Base-by-base conservation (phyloP, 805 yeast species). In the Clavispora asparagi region DNA sequence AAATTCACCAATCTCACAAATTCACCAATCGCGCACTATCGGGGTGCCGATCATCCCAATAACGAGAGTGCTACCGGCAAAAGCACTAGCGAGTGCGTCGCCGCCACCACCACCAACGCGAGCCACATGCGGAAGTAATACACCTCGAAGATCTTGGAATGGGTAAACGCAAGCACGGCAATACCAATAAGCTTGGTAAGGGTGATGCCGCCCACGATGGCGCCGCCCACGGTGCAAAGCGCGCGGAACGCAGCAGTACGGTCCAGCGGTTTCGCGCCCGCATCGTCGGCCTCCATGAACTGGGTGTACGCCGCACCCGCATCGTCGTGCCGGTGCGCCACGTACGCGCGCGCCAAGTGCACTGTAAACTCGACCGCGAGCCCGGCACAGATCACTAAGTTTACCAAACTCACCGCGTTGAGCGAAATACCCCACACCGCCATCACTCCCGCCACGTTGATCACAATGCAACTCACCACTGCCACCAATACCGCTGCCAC, bases 51-150 rank as follows among this genome's bases (percentile, higher is more conserved):
- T n/a, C n/a, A n/a, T n/a, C 94, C 95, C 53, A 74, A 70, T 43
- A 72, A 65, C 25, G 88, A 76, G 35, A 92, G 69, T 26, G 85
- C 61, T 6, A 88, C 79, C 0, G 99, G 99, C 43, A 92, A 69
- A 46, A 92, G 78, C 33, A 87, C 74, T 43, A 92, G 71, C 4
- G 94, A 79, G 62, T 92, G 97, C 1, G 85, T 53, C 0, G 91
- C 81, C 1, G 96, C 96, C 46, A 87, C 70, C 1, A 85, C 50
- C 8, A 92, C 84, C 49, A 92, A 71, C 0, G 90, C 73, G 11
- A 87, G 67, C 98, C 98, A 92, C 97, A 92, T 91, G 50, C 96
- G 71, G 73, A 92, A 92, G 63, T 94, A 92, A 64, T 88, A 92
- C 1, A 92, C 79, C 54, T 89, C 95, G 64, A 92, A 94, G 28